These are phyloP conservation scores for Ampelomyces quisqualis DNA, from an alignment of 2,329 filamentous ascomycete species.

Conservation along the genomic window DNA sequence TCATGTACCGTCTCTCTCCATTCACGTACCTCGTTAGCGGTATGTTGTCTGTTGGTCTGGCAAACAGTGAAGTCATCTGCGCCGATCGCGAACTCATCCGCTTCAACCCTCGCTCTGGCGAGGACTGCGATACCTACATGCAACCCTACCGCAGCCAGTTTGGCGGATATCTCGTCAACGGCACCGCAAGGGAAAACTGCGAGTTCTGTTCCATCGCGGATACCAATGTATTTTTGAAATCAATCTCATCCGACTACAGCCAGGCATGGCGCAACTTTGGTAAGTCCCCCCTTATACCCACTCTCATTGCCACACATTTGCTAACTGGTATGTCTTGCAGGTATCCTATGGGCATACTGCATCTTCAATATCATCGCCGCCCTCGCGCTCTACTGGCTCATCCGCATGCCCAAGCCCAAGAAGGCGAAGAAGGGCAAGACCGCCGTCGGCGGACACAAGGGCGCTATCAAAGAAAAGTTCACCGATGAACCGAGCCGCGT, in stretches of 20 bases:
- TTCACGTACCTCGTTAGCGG: conserved; percentile 79
- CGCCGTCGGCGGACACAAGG: conserved; percentile 4
- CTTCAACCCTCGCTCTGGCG: conserved; percentile 62
- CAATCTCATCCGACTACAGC: conserved; percentile 47
- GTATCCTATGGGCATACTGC: conserved; percentile 54
- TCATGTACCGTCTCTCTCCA: conserved; percentile 80
- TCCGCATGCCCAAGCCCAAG: conserved; percentile 55
- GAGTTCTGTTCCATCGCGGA: conserved; percentile 42
- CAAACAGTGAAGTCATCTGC: conserved; percentile 66
- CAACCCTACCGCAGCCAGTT: conserved; percentile 24
- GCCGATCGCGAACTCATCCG: conserved; percentile 66
- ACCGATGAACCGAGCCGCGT: conserved; percentile 9
- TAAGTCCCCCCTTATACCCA: conserved; percentile 2
- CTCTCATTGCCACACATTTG: not conserved
- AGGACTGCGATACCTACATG: conserved; percentile 46
- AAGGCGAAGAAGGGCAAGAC: conserved; percentile 36
- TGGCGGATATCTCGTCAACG: conserved; percentile 44
- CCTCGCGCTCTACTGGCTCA: conserved; percentile 55
- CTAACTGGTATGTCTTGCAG: not conserved
- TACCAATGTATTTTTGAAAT: conserved; percentile 48
- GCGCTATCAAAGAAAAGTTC: conserved; percentile 6
- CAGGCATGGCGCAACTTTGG: conserved; percentile 58
- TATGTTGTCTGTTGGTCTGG: conserved; percentile 69
- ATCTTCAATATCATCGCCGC: conserved; percentile 55
- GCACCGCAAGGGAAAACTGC: conserved; percentile 44